Evolutionary conservation across 2,329 filamentous ascomycete genomes (phyloP), one percentile per base, ranked within the genome.

Genomic region (Coniochaeta prunicola): DNA sequence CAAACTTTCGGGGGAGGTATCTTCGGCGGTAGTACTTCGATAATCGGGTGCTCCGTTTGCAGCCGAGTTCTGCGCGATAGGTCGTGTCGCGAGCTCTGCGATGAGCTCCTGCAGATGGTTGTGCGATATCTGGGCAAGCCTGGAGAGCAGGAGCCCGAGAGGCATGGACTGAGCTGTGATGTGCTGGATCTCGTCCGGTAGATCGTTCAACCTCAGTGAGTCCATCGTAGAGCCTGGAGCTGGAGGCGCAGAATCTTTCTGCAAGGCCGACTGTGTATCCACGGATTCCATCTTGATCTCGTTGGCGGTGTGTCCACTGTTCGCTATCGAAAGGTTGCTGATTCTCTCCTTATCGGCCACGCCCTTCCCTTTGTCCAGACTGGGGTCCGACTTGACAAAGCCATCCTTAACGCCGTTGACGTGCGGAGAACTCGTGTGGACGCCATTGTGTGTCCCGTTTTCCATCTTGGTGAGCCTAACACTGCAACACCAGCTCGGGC

Each of bases 81-180:
- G 84, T 69, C 90, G 84, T 59, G 86, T 83, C 31, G 88, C 85
- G 72, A 97, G 76, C 60, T 87, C 83, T 38, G 80, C 76, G 48
- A 97, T 81, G 61, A 88, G 80, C 9, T 89, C 86, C 55, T 84
- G 80, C 33, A 97, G 78, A 58, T 88, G 84, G 69, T 90, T 91
- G 73, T 92, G 92, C 55, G 90, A 91, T 67, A 88, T 85, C 72
- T 97, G 92, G 34, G 90, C 88, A 38, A 94, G 82, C 64, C 94
- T 86, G 63, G 85, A 83, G 57, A 97, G 80, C 53, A 99, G 76
- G 15, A 82, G 82, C 4, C 87, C 86, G 21, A 97, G 80, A 4
- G 91, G 87, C 59, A 93, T 81, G 70, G 92, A 96, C 34, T 85
- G 87, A 59, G 87, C 78, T 0, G 87, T 87, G 60, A 96, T 88